Evolutionary conservation across 495 filamentous ascomycete species (phyloP).

Genomic region (Penicillium simplicissimum): DNA sequence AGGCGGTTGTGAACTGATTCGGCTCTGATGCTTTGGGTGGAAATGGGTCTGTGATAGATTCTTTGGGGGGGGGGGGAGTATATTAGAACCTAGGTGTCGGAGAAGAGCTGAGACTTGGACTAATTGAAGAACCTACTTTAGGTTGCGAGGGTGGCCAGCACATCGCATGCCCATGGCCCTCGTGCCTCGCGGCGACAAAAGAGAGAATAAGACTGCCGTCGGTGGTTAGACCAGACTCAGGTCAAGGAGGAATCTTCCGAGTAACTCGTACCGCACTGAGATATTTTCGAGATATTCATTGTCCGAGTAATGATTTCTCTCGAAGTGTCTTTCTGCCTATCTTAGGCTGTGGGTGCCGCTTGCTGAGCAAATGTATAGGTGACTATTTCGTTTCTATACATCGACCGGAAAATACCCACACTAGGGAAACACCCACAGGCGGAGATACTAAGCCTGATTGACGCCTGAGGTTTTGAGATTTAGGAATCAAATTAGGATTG

Average conservation of each 20-base stretch:
- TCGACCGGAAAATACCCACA: constrained; percentile 8
- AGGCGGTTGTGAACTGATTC: constrained; percentile 57
- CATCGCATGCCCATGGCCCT: background rate
- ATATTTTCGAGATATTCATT: background rate
- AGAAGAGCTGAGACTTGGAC: background rate
- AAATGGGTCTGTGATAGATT: constrained; percentile 1
- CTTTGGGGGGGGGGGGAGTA: background rate
- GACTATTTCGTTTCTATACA: background rate
- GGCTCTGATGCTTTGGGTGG: constrained; percentile 9
- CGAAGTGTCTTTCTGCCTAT: background rate
- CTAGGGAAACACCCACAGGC: constrained; percentile 12
- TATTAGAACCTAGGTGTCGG: background rate
- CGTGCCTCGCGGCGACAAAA: background rate
- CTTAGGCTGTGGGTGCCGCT: background rate
- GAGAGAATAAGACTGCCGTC: background rate
- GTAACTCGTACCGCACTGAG: background rate
- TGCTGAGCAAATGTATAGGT: background rate
- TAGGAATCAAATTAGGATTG: too few relatives aligned
- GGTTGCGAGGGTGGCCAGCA: background rate
- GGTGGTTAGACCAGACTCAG: background rate
- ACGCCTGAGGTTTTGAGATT: background rate
- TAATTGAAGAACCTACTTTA: background rate
- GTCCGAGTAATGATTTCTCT: background rate
- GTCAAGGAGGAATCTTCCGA: background rate
- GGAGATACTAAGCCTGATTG: background rate